These are phyloP conservation scores for Bauhinia variegata DNA, from an alignment of 306 rosid species.

Conservation along the genomic window DNA sequence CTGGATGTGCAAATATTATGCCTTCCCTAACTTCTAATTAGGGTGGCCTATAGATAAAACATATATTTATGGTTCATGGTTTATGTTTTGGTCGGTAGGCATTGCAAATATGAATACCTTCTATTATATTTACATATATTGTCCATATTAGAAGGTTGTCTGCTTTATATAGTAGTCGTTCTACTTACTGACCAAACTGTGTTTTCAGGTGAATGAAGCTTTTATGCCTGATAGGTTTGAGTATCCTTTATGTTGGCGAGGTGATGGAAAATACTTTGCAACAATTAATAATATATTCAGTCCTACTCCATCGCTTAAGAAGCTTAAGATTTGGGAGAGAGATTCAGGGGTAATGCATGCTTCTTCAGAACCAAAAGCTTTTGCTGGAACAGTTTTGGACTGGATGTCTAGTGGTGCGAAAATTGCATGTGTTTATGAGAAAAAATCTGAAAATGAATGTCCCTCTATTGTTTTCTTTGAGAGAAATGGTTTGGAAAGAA, in stretches of 20 bases:
- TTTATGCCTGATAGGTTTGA: constrained; percentile 32
- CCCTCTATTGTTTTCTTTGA: constrained; percentile 80
- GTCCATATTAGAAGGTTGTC: not conserved
- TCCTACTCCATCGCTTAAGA: constrained; percentile 48
- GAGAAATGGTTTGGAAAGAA: constrained; percentile 92
- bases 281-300: constrained; percentile 49
- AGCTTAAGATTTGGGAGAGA: constrained; percentile 87
- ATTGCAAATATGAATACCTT: not conserved
- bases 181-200: constrained; percentile 24
- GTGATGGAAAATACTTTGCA: constrained; percentile 91
- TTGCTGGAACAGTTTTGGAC: constrained; percentile 69
- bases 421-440: constrained; percentile 78
- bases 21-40: not conserved
- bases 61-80: not conserved
- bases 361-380: constrained; percentile 69
- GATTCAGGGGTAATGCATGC: constrained; percentile 76
- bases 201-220: constrained; percentile 63
- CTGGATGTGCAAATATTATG: constrained; percentile 12
- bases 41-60: not conserved
- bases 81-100: not conserved
- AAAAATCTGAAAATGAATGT: constrained; percentile 60
- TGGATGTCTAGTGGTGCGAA: constrained; percentile 99
- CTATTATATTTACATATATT: not conserved
- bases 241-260: constrained; percentile 78
- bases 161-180: constrained; percentile 9